A percentile compares a stretch with the other conserved stretches of the same genome.
Evolutionary conservation across 305 asterid genomes (phyloP).

Genomic region (Fraxinus paxiana): DNA sequence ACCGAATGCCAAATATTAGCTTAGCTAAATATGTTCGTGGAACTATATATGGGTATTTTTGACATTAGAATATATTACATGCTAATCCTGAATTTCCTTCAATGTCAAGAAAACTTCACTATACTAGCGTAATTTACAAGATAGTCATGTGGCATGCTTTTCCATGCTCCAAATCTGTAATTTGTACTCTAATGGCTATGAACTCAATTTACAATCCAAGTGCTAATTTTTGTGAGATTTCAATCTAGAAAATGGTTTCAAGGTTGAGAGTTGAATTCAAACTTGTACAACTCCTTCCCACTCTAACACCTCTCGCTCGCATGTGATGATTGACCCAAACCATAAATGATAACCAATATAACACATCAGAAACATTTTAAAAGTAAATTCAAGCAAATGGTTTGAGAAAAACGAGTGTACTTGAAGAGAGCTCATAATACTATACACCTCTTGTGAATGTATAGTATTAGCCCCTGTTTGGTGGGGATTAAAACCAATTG

Average conservation of each 20-base stretch:
- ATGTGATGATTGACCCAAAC: neutral
- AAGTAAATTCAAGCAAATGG: neutral
- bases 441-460: neutral
- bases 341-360: neutral
- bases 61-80: neutral
- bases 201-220: neutral
- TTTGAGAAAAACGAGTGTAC: neutral
- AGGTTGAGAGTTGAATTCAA: neutral
- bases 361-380: neutral
- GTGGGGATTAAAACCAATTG: neutral
- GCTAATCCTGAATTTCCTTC: neutral
- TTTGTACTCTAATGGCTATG: neutral
- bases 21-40: neutral
- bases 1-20: neutral
- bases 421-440: neutral
- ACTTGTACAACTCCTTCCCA: neutral
- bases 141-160: neutral
- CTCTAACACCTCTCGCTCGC: neutral
- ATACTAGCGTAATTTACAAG: neutral
- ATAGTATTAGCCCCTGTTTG: neutral
- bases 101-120: neutral
- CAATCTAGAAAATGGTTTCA: neutral
- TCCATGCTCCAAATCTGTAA: neutral
- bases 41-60: neutral
- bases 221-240: neutral